Conservation (phyloP, 2,329 filamentous ascomycete species). For the Monosporascus sp. region DNA sequence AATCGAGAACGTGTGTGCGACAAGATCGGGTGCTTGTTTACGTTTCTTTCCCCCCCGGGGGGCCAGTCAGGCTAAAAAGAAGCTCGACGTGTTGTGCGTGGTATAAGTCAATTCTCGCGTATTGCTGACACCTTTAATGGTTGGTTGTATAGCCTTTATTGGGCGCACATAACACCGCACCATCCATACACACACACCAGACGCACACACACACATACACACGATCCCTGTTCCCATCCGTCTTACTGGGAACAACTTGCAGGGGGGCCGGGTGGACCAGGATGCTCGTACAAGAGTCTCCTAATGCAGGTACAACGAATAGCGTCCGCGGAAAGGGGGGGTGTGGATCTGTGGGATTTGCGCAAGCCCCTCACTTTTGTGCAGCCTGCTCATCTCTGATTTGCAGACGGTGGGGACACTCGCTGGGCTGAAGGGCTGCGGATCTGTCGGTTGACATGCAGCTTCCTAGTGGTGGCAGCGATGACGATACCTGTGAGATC, state of each 20-base stretch:
- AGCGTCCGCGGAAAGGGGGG: neutral
- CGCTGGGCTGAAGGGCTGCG: neutral
- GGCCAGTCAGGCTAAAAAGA: conserved; percentile 15
- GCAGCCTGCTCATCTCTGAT: neutral
- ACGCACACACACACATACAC: neutral
- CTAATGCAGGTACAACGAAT: conserved; percentile 1
- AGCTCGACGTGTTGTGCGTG: conserved; percentile 13
- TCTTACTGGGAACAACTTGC: neutral
- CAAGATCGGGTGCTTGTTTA: conserved; percentile 10
- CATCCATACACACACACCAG: neutral
- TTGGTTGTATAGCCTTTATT: neutral
- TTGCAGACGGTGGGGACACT: neutral
- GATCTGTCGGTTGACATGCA: neutral
- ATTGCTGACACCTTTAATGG: neutral
- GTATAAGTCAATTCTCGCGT: conserved; percentile 8
- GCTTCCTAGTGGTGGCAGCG: neutral
- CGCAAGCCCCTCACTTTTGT: neutral
- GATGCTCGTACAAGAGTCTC: neutral
- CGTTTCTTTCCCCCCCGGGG: conserved; percentile 5
- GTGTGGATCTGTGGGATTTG: neutral
- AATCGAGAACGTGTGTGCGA: conserved; percentile 13
- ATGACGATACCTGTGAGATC: neutral
- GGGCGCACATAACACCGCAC: neutral
- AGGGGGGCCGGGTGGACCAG: neutral
- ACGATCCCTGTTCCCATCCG: neutral